These are phyloP conservation scores for Alternaria ethzedia DNA, from an alignment of 2,329 filamentous ascomycete genomes.

Conservation along the genomic window DNA sequence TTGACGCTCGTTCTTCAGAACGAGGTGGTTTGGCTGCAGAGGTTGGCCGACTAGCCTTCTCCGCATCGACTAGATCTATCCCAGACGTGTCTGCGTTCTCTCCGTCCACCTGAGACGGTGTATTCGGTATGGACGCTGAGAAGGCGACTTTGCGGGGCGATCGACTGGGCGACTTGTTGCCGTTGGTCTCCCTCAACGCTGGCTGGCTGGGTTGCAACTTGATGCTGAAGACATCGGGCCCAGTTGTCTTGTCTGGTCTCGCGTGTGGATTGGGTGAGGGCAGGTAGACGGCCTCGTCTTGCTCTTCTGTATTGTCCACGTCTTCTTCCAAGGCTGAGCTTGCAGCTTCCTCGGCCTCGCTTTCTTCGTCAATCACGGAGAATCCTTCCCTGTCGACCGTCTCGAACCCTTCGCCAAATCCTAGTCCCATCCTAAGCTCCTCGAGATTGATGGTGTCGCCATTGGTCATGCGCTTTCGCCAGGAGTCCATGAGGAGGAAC, in stretches of 20 bases:
- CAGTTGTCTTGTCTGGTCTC: constrained; percentile 23
- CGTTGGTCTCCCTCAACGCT: constrained; percentile 44
- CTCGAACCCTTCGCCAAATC: constrained; percentile 59
- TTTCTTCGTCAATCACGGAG: constrained; percentile 35
- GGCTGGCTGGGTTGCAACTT: constrained; percentile 40
- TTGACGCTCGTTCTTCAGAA: constrained; percentile 28
- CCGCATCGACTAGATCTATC: constrained; percentile 30
- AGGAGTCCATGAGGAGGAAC: constrained; percentile 87
- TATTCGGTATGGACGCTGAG: constrained; percentile 43
- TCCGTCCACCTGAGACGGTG: constrained; percentile 37
- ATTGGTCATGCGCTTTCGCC: constrained; percentile 80
- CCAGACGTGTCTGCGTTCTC: constrained; percentile 44
- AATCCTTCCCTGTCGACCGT: constrained; percentile 38
- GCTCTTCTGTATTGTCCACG: constrained; percentile 25
- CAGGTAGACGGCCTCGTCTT: constrained; percentile 14
- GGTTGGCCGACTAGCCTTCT: constrained; percentile 22
- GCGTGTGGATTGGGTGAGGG: constrained; percentile 33
- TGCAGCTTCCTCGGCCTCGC: constrained; percentile 26
- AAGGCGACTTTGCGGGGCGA: constrained; percentile 52
- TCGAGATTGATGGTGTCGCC: constrained; percentile 70
- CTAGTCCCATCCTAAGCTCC: constrained; percentile 66
- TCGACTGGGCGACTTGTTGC: constrained; percentile 44
- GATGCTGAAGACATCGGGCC: constrained; percentile 43
- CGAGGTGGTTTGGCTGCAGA: constrained; percentile 24
- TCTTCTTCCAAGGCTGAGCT: constrained; percentile 44